Base-by-base conservation (phyloP, 2,329 filamentous ascomycete genomes). In the Xylariaceae sp. region DNA sequence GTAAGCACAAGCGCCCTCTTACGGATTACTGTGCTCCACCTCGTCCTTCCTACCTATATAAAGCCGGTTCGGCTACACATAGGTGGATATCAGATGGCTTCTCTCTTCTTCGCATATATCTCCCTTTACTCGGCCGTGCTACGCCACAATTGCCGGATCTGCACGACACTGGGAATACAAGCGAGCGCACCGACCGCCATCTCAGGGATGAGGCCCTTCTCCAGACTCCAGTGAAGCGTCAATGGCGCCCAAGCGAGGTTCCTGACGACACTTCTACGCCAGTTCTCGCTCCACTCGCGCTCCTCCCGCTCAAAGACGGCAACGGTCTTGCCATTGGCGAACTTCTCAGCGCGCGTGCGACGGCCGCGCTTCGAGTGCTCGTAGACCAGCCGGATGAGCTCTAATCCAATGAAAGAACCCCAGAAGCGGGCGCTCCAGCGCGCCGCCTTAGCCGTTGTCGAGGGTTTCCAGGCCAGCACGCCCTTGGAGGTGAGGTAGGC, bases 161-260 rank as follows among this genome's bases (percentile, higher is more conserved):
- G 66, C 6, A 73, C 59, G 23, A 68, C 55, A 5, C 70, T 67
- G 0, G 71, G 71, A 10, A 73, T 72, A 58, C 74, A 79, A 5
- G 87, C 87, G 55, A 85, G 75, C 23, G 83, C 67, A 0, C 85
- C 86, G 30, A 87, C 76, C 69, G 80, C 75, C 61, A 79, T 77
- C 61, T 87, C 82, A 41, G 80, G 80, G 57, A 89, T 73, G 8
- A 85, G 71, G 0, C 89, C 90, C 58, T 82, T 77, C 61, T 89
- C 85, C 47, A 87, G 73, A 68, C 90, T 88, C 88, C 89, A 96
- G 76, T 97, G 91, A 30, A 93, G 70, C 62, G 90, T 93, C 71
- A 96, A 78, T 37, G 92, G 91, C 58, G 89, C 85, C 85, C 90
- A 96, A 37, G 88, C 86, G 62, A 84, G 71, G 74, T 91, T 92